These are phyloP conservation scores for Clathrospora elynae DNA, from an alignment of 2,329 filamentous ascomycete genomes.

Conservation along the genomic window DNA sequence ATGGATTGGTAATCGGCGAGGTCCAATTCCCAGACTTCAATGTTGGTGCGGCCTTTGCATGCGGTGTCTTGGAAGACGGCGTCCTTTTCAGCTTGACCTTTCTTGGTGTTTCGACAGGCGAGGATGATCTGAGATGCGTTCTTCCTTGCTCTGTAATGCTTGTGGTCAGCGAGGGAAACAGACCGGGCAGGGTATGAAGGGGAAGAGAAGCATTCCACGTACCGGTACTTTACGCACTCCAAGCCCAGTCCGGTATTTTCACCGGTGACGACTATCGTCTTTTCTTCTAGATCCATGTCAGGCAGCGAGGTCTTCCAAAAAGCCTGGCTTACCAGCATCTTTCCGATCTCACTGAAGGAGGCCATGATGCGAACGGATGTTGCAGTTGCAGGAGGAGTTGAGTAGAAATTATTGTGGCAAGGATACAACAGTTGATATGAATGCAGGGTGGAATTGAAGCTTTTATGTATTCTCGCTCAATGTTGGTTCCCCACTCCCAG, in stretches of 20 bases:
- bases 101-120: slow-evolving; percentile 6
- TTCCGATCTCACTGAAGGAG: slow-evolving; percentile 10
- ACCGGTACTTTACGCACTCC: slow-evolving; percentile 16
- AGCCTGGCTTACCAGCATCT: slow-evolving; percentile 15
- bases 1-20: slow-evolving; percentile 6
- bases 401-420: too few relatives aligned
- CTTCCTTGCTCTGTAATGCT: too few relatives aligned
- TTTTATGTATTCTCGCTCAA: too few relatives aligned
- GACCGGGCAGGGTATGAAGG: too few relatives aligned
- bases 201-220: slow-evolving; percentile 1
- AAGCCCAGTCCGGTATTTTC: slow-evolving; percentile 16
- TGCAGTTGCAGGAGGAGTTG: too few relatives aligned
- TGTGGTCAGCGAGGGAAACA: too few relatives aligned
- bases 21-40: slow-evolving; percentile 17
- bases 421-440: too few relatives aligned
- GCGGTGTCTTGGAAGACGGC: slow-evolving; percentile 1
- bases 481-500: too few relatives aligned
- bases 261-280: slow-evolving; percentile 15
- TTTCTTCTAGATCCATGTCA: slow-evolving; percentile 1
- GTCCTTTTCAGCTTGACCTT: slow-evolving; percentile 7
- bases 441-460: too few relatives aligned
- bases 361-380: too few relatives aligned
- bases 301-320: slow-evolving; percentile 13
- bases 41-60: slow-evolving; percentile 3
- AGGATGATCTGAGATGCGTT: slow-evolving; percentile 6